phyloP scores from a whole-genome alignment of 345 rosid genomes.

The Salix koriyanagi region DNA sequence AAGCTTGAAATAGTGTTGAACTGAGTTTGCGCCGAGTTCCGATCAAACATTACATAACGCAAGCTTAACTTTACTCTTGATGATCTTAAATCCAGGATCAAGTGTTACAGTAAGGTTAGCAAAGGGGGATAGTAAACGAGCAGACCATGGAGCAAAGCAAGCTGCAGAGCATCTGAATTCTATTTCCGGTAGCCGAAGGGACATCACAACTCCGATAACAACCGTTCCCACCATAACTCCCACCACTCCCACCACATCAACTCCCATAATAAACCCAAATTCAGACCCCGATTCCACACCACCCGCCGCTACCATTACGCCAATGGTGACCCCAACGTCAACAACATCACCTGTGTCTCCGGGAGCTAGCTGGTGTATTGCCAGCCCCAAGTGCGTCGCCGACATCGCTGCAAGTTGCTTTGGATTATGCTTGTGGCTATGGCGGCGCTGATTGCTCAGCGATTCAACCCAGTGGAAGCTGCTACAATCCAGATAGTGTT shows the following conservation, averaged over 20 bases:
- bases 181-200: conserved; percentile 29
- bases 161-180: background rate
- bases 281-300: conserved; percentile 32
- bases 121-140: background rate
- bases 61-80: background rate
- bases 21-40: background rate
- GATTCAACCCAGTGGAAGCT: conserved; percentile 57
- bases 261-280: conserved; percentile 39
- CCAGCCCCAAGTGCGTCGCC: conserved; percentile 67
- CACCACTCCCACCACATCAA: conserved; percentile 20
- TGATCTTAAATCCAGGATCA: conserved; percentile 23
- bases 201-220: conserved; percentile 57
- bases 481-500: conserved; percentile 57
- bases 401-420: conserved; percentile 58
- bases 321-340: conserved; percentile 21
- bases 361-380: conserved; percentile 76
- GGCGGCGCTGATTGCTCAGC: conserved; percentile 75
- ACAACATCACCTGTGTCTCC: conserved; percentile 24
- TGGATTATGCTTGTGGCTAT: conserved; percentile 86
- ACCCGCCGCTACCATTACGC: conserved; percentile 25
- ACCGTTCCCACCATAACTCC: conserved; percentile 51
- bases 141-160: background rate
- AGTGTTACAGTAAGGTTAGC: conserved; percentile 14
- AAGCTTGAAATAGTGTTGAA: background rate
- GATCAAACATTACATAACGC: background rate